Evolutionary conservation across 169 alveolate species (phyloP), one percentile per base, ranked within the genome.

Genomic region (Plasmodium billcollinsi): DNA sequence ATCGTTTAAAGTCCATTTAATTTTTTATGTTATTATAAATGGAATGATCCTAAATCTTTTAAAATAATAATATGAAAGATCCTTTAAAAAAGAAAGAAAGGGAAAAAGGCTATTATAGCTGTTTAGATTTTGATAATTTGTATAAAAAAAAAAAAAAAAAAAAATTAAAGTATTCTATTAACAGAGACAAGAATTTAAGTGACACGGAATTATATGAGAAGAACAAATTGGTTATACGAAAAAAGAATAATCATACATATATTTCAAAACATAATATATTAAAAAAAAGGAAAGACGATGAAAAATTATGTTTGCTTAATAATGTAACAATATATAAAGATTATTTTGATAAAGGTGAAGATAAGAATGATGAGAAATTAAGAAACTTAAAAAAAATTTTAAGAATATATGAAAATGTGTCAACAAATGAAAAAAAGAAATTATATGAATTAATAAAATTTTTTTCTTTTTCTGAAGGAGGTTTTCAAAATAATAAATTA

Each of bases 331-430:
- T 83, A 20, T 83, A 83, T 58, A 83, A 83, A 83, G 43, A 83
- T 83, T 56, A 83, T 63, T 83, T 83, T 83, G 66, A 71, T 50
- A 83, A 71, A 43, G 45, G 59, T 83, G 74, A 69, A 26, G 62
- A 71, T 58, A 58, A 43, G 26, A 43, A 70, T 69, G 67, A 70
- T 71, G 85, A 71, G 11, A 83, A 83, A 9, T 24, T 83, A 73
- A 54, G 26, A 45, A 70, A 56, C 59, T 69, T 83, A 43, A 83
- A 83, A 62, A 83, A 83, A 12, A 83, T 83, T 45, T 73, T 83
- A 62, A 83, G 71, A 73, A 83, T 83, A 56, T 83, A 83, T 83
- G 91, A 83, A 83, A 67, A 83, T 70, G 91, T 70, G 47, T 20
- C 83, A 33, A 63, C 58, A 9, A 58, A 69, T 56, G 91, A 83